Evolutionary conservation across 2,329 filamentous ascomycete species (phyloP).

Genomic region (Calonectria crousiana): DNA sequence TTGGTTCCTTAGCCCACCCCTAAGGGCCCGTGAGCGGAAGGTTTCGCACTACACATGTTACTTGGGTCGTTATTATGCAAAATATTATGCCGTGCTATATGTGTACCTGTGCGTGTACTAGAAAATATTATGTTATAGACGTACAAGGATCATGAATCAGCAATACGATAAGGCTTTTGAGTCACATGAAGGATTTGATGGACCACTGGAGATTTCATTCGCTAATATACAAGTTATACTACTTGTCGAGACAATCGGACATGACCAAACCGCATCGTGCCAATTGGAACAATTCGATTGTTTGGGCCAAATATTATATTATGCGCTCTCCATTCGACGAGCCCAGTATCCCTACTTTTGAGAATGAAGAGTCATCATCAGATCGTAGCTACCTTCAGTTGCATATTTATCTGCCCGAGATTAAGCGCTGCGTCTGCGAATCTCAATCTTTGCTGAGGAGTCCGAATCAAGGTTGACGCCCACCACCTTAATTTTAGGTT

Average conservation of each 20-base stretch:
- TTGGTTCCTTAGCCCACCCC: neutral
- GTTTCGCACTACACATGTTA: neutral
- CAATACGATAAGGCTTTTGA: neutral
- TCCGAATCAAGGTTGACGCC: conserved; percentile 1
- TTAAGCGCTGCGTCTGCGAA: neutral
- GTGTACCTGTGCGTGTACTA: neutral
- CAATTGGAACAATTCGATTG: neutral
- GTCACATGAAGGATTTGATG: neutral
- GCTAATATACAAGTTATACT: neutral
- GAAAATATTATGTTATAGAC: neutral
- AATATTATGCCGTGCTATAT: neutral
- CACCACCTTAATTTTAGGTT: neutral
- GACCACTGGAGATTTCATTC: neutral
- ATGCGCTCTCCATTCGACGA: neutral
- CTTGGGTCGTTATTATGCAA: neutral
- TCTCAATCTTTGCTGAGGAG: neutral
- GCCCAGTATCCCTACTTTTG: neutral
- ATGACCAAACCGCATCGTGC: neutral
- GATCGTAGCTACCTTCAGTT: neutral
- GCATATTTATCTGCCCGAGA: neutral
- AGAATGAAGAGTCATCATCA: neutral
- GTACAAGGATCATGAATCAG: neutral
- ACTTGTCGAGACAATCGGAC: neutral
- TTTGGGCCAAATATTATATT: neutral
- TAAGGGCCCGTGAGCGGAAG: neutral